Base-by-base conservation (phyloP, 805 yeast species). In the Starmerella floricola region DNA sequence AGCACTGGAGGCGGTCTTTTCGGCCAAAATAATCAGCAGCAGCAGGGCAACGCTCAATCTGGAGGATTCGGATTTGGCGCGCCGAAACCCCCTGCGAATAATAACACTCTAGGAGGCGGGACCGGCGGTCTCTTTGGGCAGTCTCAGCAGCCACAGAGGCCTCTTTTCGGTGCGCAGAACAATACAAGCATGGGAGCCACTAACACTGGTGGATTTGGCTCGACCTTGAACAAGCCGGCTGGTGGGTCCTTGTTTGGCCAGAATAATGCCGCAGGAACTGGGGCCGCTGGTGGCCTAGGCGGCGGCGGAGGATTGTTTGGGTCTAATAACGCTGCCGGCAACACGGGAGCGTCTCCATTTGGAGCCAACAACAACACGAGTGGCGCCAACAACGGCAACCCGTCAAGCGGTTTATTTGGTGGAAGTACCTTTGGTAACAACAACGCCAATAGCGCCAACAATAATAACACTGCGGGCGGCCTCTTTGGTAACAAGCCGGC, bases 401-500 rank as follows among this genome's bases (percentile, higher is more conserved):
- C n/a, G n/a, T n/a, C n/a, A n/a, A n/a, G n/a, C n/a, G n/a, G n/a
- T n/a, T n/a, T n/a, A n/a, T n/a, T n/a, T 23, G 26, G 26, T 8
- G 26, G 26, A 10, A 6, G 6, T 10, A 8, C 26, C 26, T 23
- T 23, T 23, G 26, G 26, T 8, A 23, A 23, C 10, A 23, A 12
- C 36, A 24, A 41, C 23, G 26, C 32, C 21, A 35, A 24, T 11
- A 31, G 21, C 23, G 12, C 24, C 28, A 38, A 16, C 40, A 40
- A n/a, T n/a, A 29, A 36, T 11, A 42, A 38, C n/a, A 29, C 6
- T 21, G 34, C 42, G 5, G 59, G 64, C 3, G 63, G 67, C 2
- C 45, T 60, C 6, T 64, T 65, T 44, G 68, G 67, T 8, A 49
- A 50, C 37, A 56, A 51, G 26, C 26, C 26, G 10, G 6, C 26